These are phyloP conservation scores for Thecaphora thlaspeos DNA, from an alignment of 1,284 basidiomycete genomes.

Conservation along the genomic window DNA sequence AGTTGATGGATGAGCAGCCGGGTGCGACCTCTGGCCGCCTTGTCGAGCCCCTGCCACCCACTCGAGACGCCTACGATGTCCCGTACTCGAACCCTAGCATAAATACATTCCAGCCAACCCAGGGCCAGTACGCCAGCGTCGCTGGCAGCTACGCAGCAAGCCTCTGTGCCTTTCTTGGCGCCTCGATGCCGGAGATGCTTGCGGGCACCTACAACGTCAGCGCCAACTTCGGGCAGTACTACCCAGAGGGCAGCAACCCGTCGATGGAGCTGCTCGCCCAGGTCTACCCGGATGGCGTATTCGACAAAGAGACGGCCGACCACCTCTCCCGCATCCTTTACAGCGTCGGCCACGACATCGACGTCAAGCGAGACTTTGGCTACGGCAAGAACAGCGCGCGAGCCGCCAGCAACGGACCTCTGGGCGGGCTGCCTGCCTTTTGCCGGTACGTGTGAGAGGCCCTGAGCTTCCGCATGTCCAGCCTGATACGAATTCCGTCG, in stretches of 20 bases:
- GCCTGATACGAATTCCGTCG: too few relatives aligned
- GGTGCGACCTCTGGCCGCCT: too few relatives aligned
- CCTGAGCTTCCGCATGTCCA: too few relatives aligned
- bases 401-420: constrained; percentile 6
- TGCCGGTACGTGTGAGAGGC: constrained; percentile 15
- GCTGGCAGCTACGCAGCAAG: neutral
- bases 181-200: neutral
- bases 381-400: constrained; percentile 6
- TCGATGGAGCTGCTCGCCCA: constrained; percentile 13
- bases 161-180: neutral
- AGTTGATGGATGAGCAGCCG: too few relatives aligned
- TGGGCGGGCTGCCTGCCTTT: constrained; percentile 23
- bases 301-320: neutral
- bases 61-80: neutral
- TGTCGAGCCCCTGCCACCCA: too few relatives aligned
- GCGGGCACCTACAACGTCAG: neutral
- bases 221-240: constrained; percentile 14
- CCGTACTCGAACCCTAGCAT: neutral
- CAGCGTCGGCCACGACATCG: constrained; percentile 17
- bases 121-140: neutral
- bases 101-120: neutral
- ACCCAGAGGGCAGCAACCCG: constrained; percentile 13
- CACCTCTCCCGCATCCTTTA: constrained; percentile 3
- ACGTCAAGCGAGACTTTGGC: constrained; percentile 12
- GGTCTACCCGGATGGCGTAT: constrained; percentile 6